A percentile compares a stretch with the other conserved stretches of the same genome.
phyloP scores from a whole-genome alignment of 2,329 filamentous ascomycete genomes.

The Niveomyces coronatus region DNA sequence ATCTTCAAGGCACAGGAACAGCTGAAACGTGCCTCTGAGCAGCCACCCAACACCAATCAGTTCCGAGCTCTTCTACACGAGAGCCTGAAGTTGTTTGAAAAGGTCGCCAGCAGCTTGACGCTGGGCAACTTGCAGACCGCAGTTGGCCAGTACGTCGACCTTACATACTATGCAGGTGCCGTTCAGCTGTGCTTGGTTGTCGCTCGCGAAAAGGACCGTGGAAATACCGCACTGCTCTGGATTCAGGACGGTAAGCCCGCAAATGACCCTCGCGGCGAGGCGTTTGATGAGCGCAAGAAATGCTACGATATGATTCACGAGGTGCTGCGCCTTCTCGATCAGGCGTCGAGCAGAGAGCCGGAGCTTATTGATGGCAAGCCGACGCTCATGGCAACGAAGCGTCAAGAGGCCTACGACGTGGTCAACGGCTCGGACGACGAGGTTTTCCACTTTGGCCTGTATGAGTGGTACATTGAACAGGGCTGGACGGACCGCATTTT shows the following conservation, averaged over 20 bases:
- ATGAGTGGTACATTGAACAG: constrained; percentile 89
- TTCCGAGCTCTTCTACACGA: constrained; percentile 77
- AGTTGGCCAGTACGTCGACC: constrained; percentile 64
- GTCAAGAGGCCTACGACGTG: constrained; percentile 80
- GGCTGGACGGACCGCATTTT: constrained; percentile 80
- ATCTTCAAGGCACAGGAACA: constrained; percentile 98
- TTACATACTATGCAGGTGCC: constrained; percentile 88
- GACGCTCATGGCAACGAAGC: constrained; percentile 66
- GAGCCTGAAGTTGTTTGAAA: constrained; percentile 77
- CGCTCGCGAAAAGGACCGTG: constrained; percentile 74
- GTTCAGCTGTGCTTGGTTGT: constrained; percentile 80
- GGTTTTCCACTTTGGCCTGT: constrained; percentile 92
- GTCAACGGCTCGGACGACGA: constrained; percentile 84
- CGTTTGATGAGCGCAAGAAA: constrained; percentile 60
- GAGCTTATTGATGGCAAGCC: constrained; percentile 68
- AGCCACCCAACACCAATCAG: constrained; percentile 61
- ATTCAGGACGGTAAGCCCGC: constrained; percentile 71
- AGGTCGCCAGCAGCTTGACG: constrained; percentile 75
- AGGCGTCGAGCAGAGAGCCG: constrained; percentile 55
- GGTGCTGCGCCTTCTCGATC: constrained; percentile 70
- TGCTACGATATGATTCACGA: constrained; percentile 84
- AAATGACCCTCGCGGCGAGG: constrained; percentile 56
- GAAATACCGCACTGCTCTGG: constrained; percentile 77
- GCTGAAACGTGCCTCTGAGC: constrained; percentile 77
- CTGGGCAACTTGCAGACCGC: constrained; percentile 71